A percentile compares a stretch with the other conserved stretches of the same genome.
Conservation (phyloP, 768 basidiomycete species). For the Antrodiella citrinella region DNA sequence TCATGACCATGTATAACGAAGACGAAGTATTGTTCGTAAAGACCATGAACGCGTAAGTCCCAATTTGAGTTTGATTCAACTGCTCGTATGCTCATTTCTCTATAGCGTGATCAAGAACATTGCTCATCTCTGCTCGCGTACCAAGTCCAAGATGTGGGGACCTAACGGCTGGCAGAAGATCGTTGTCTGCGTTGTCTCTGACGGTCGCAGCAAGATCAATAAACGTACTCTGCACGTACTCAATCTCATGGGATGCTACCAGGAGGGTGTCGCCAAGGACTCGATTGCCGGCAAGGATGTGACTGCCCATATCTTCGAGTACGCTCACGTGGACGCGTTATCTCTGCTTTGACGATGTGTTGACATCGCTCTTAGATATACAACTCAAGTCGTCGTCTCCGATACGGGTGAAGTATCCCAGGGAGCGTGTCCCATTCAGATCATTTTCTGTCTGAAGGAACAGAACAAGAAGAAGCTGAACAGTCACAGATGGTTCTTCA, state of each 20-base stretch:
- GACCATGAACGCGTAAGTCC: constrained; percentile 77
- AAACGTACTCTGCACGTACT: constrained; percentile 88
- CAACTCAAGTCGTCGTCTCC: constrained; percentile 69
- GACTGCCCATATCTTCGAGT: constrained; percentile 92
- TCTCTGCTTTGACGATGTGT: neutral
- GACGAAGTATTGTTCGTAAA: constrained; percentile 70
- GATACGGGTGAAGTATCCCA: constrained; percentile 73
- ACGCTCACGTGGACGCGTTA: constrained; percentile 18
- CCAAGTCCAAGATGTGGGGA: constrained; percentile 76
- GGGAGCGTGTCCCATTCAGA: constrained; percentile 74
- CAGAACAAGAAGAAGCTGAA: constrained; percentile 98
- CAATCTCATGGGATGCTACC: constrained; percentile 82
- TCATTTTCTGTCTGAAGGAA: constrained; percentile 89
- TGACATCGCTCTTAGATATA: constrained; percentile 42
- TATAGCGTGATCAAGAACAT: constrained; percentile 79
- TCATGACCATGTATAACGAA: constrained; percentile 97
- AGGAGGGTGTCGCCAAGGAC: constrained; percentile 87
- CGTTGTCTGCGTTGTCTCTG: constrained; percentile 82
- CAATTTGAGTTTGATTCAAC: constrained; percentile 4
- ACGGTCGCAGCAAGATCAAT: constrained; percentile 82
- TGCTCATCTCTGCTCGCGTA: constrained; percentile 66
- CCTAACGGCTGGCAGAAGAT: constrained; percentile 86
- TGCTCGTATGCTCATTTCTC: constrained; percentile 7
- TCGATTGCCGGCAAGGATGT: constrained; percentile 85
- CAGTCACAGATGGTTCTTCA: constrained; percentile 97